These are phyloP conservation scores for Eutypa lata DNA, from an alignment of 2,329 filamentous ascomycete species.

Conservation along the genomic window DNA sequence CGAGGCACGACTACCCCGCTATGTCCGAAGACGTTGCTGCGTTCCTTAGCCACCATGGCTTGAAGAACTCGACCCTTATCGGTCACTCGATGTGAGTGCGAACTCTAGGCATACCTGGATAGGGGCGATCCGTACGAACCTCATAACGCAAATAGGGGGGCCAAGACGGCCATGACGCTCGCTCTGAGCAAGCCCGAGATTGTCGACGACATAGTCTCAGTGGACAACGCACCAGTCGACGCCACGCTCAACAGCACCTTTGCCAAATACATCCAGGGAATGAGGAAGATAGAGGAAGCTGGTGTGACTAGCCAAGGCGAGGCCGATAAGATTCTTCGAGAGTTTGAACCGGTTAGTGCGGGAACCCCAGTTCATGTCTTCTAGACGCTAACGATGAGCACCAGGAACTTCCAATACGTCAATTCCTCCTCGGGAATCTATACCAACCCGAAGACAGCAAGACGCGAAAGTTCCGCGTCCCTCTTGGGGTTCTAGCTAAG, in stretches of 20 bases:
- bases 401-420: slow-evolving; percentile 70
- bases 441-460: slow-evolving; percentile 50
- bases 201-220: slow-evolving; percentile 70
- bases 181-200: slow-evolving; percentile 68
- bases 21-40: slow-evolving; percentile 81
- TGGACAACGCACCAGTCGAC: slow-evolving; percentile 91
- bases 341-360: slow-evolving; percentile 63
- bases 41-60: slow-evolving; percentile 70
- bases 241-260: slow-evolving; percentile 73
- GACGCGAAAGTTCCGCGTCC: slow-evolving; percentile 72
- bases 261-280: slow-evolving; percentile 74
- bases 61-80: slow-evolving; percentile 74
- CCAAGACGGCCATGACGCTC: slow-evolving; percentile 87
- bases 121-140: not conserved
- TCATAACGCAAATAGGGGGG: slow-evolving; percentile 58
- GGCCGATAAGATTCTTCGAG: slow-evolving; percentile 73
- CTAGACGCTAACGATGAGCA: slow-evolving; percentile 7
- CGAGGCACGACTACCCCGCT: slow-evolving; percentile 71
- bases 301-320: slow-evolving; percentile 67
- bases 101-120: not conserved
- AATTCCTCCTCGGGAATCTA: slow-evolving; percentile 89
- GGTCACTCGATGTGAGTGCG: slow-evolving; percentile 81
- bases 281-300: slow-evolving; percentile 75
- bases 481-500: slow-evolving; percentile 65
- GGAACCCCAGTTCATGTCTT: not conserved